Base-by-base conservation (phyloP, 495 filamentous ascomycete species). In the Hyaloscypha hepaticicola region DNA sequence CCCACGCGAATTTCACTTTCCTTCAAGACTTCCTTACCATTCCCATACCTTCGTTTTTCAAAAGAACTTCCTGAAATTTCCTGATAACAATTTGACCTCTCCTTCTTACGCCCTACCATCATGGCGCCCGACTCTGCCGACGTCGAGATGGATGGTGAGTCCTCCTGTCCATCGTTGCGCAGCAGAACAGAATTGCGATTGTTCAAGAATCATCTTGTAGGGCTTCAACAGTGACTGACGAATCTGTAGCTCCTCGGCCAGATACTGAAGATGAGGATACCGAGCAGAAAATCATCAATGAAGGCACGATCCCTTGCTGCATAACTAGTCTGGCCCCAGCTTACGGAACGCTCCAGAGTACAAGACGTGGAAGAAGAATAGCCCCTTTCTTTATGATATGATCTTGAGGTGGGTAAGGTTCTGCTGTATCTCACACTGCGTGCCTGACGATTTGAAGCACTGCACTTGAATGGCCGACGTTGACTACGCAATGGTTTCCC, bases 311-410 rank as follows among this genome's bases (percentile, higher is more conserved):
- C 21, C 12, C 24, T 31, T 51, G 2, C 41, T n/a, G 16, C 2
- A 5, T 26, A 1, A 29, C 6, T 8, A 1, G 28, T n/a, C 50
- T 38, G 49, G 12, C 60, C 16, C 29, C 50, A 33, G 52, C 53
- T 72, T 72, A 58, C 56, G 31, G 75, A 59, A 22, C 52, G 11
- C 21, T 28, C 27, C 73, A 94, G 96, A 98, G 78, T 99, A 99
- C 84, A 99, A 99, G 75, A 96, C 92, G 67, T 99, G 96, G 96
- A 99, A 99, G 83, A 99, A 99, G 84, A 98, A 98, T 77, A 89
- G 92, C 67, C 93, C 94, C 3, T 97, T 97, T 76, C 89, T 99
- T 69, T 99, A 99, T 76, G 96, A 97, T 72, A 88, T 97, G 82
- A 93, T 98, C 63, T 78, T 96, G 31, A 93, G 84, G 86, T 87